phyloP scores from a whole-genome alignment of 2,329 filamentous ascomycete species.

The Epichloe sibirici region DNA sequence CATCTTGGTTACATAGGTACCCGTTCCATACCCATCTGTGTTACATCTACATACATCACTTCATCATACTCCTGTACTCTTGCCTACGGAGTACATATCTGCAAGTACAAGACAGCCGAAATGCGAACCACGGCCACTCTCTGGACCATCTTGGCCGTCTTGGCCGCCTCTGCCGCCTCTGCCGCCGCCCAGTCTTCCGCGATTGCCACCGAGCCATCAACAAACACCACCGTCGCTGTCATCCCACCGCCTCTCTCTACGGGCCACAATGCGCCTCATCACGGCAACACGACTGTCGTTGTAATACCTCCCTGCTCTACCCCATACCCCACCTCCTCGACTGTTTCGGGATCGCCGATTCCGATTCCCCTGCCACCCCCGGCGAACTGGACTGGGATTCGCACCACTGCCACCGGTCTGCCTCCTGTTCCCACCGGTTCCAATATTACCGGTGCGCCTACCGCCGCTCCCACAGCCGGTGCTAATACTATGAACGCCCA shows the following conservation, averaged over 20 bases:
- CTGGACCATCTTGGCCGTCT: constrained; percentile 9
- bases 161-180: neutral
- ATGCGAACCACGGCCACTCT: constrained; percentile 11
- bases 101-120: constrained; percentile 2
- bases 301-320: neutral
- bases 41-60: neutral
- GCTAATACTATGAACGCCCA: constrained; percentile 1
- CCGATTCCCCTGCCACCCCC: neutral
- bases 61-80: neutral
- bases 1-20: neutral
- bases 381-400: constrained; percentile 1
- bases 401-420: neutral
- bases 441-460: neutral
- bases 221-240: neutral
- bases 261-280: neutral
- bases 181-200: neutral
- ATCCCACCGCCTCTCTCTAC: neutral
- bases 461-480: neutral
- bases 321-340: neutral
- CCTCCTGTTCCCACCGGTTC: neutral
- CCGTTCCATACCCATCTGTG: no score
- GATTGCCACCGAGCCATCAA: neutral
- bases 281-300: neutral
- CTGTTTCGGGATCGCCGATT: neutral
- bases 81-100: neutral